Percentiles rank a stretch among this genome's conserved stretches.
phyloP scores from a whole-genome alignment of 768 basidiomycete genomes.

The Mycena crocata region DNA sequence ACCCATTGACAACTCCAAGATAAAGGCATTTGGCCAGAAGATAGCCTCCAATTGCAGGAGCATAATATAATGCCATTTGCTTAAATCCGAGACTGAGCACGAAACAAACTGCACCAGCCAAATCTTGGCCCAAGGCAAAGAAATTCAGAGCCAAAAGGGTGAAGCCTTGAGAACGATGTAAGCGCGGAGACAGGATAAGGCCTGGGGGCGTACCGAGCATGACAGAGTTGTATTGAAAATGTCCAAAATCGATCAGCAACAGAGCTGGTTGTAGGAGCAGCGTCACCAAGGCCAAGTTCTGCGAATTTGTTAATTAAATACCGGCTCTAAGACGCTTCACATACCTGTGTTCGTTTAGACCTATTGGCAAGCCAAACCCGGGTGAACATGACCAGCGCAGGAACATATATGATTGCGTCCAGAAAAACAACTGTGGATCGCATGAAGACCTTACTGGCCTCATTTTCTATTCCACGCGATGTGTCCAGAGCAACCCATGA shows the following conservation, averaged over 20 bases:
- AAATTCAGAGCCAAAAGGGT: constrained; percentile 76
- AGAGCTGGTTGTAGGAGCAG: constrained; percentile 88
- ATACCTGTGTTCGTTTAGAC: constrained; percentile 84
- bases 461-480: constrained; percentile 80
- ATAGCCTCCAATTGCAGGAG: constrained; percentile 92
- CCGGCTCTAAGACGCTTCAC: neutral
- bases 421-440: constrained; percentile 76
- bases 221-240: constrained; percentile 95
- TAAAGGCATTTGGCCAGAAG: constrained; percentile 90
- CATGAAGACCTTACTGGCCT: constrained; percentile 81
- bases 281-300: constrained; percentile 77
- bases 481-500: constrained; percentile 77
- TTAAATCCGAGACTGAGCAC: constrained; percentile 92
- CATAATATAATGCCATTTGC: constrained; percentile 96
- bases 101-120: constrained; percentile 82
- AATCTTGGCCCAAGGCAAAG: constrained; percentile 76
- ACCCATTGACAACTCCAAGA: constrained; percentile 81
- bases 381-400: constrained; percentile 76
- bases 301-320: constrained; percentile 20
- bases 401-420: constrained; percentile 81
- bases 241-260: constrained; percentile 89
- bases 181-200: constrained; percentile 6
- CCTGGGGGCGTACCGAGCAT: constrained; percentile 78
- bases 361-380: constrained; percentile 73
- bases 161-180: constrained; percentile 59